phyloP scores from a whole-genome alignment of 2,329 filamentous ascomycete species.

The Microsporum canis region DNA sequence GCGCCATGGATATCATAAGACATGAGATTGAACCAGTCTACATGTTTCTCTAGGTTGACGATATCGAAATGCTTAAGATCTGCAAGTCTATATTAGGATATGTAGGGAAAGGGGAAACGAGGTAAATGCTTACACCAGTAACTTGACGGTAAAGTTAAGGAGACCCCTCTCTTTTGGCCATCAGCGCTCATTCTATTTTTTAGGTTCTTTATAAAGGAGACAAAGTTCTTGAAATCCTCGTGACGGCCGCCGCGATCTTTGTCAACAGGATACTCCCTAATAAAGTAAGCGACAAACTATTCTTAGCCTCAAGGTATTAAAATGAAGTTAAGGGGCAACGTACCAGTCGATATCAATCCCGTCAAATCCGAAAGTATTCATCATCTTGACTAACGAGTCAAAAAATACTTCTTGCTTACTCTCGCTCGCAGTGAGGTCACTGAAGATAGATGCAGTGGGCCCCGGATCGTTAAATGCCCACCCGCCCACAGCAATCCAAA shows the following conservation, averaged over 20 bases:
- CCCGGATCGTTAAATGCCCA: conserved; percentile 20
- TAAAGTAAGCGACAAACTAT: no score
- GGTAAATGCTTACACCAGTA: conserved; percentile 19
- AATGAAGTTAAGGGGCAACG: conserved; percentile 8
- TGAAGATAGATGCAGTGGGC: conserved; percentile 12
- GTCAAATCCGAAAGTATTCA: no score
- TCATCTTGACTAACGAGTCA: not conserved
- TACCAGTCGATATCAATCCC: conserved; percentile 13
- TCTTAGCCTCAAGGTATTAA: no score
- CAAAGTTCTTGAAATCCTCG: not conserved
- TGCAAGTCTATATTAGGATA: no score
- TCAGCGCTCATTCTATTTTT: conserved; percentile 11
- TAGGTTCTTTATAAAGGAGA: not conserved
- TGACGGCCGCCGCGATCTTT: conserved; percentile 22
- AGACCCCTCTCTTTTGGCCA: not conserved
- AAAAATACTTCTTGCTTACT: no score
- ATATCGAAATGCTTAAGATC: conserved; percentile 23
- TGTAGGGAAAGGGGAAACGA: no score
- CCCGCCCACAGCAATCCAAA: conserved; percentile 20
- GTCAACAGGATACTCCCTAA: no score
- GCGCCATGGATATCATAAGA: conserved; percentile 22
- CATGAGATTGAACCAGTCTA: conserved; percentile 23
- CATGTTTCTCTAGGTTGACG: conserved; percentile 3
- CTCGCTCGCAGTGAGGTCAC: conserved; percentile 1
- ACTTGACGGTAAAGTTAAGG: conserved; percentile 12